These are phyloP conservation scores for Helicocarpus griseus DNA, from an alignment of 2,329 filamentous ascomycete species.

Conservation along the genomic window DNA sequence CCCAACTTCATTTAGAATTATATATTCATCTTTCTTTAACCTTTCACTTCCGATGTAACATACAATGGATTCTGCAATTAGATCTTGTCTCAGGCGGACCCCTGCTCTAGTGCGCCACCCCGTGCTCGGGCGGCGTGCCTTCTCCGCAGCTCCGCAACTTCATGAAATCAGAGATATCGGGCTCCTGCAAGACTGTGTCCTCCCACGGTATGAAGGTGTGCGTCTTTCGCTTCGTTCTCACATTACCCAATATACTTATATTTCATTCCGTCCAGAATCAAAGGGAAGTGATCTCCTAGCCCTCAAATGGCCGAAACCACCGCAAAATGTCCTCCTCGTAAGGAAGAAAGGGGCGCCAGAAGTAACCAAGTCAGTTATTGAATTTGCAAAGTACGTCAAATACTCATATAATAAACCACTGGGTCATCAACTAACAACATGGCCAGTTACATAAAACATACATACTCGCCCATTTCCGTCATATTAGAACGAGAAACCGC, in stretches of 20 bases:
- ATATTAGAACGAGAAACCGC: slow-evolving; percentile 75
- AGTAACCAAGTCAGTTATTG: slow-evolving; percentile 47
- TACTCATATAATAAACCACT: not conserved
- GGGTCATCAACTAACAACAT: slow-evolving; percentile 30
- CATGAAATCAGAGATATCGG: slow-evolving; percentile 37
- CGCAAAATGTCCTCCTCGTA: slow-evolving; percentile 58
- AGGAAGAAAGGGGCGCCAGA: slow-evolving; percentile 53
- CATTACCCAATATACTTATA: not conserved
- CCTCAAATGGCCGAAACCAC: slow-evolving; percentile 58
- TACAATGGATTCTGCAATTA: not conserved
- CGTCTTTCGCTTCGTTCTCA: slow-evolving; percentile 11
- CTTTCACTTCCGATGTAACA: not conserved
- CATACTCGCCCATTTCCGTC: slow-evolving; percentile 72
- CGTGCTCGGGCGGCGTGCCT: slow-evolving; percentile 22
- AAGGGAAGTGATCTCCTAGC: slow-evolving; percentile 51
- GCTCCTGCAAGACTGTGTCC: slow-evolving; percentile 40
- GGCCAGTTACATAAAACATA: slow-evolving; percentile 61
- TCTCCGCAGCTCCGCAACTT: slow-evolving; percentile 31
- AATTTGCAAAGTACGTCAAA: slow-evolving; percentile 42
- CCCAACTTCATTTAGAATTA: too few species aligned
- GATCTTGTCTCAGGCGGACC: not conserved
- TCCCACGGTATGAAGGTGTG: slow-evolving; percentile 56
- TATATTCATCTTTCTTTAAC: too few species aligned
- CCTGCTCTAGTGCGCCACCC: not conserved
- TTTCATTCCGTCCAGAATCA: slow-evolving; percentile 36